Base-by-base conservation (phyloP, 768 basidiomycete species). In the Neoboletus magnificus region DNA sequence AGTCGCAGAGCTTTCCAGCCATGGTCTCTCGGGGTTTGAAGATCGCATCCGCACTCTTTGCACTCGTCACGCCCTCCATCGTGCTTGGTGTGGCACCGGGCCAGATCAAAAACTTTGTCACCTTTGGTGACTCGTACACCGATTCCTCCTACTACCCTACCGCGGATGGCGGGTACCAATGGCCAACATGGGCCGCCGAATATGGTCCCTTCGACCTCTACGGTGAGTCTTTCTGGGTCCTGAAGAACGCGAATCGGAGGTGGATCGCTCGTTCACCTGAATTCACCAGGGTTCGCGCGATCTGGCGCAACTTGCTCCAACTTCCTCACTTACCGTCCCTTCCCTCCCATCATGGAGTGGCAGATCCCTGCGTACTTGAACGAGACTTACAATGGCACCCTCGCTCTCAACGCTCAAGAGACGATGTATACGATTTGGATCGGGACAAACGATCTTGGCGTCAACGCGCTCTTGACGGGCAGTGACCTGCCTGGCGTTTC, bases 381-480 rank as follows among this genome's bases (percentile, higher is more conserved):
- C 8, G 76, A 79, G 47, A 70, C 62, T 18, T 59, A 65, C 12
- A 78, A 80, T 56, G 75, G 76, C 6, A 72, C 77, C 1, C 62
- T 82, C 22, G 62, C 57, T 18, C 52, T 62, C 47, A 12, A 60
- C 15, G 65, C 79, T 0, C 66, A 73, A 3, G 74, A 82, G 44
- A 87, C 86, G 1, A 57, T 87, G 3, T 87, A 83, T 64, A 81
- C 82, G 1, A 72, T 87, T 8, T 88, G 86, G 85, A 83, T 87
- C 55, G 85, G 86, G 15, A 84, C 83, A 4, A 83, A 82, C 57
- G 86, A 87, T 62, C 75, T 87, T 5, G 86, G 86, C 2, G 76
- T 65, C 12, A 74, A 74, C 45, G 77, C 80, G 5, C 71, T 87
- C 30, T 58, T 87, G 12, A 83, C 82, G 0, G 84, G 83, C 1